Conservation (phyloP, 306 rosid genomes). For the Dryas drummondii region DNA sequence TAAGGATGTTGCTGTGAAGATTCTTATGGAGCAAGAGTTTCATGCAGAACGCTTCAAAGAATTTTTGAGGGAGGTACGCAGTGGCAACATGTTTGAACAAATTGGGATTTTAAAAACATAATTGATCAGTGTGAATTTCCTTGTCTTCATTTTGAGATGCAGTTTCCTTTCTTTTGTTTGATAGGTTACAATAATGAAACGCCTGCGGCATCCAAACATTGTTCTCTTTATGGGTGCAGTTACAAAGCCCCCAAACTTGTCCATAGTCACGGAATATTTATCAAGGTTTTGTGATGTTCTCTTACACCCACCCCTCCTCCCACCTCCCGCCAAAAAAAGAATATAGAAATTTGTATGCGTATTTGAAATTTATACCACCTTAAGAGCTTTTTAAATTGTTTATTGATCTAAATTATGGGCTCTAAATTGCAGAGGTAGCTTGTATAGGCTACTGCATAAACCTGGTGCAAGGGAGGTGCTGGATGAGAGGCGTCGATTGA, state of each 20-base stretch:
- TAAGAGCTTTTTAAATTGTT: slow-evolving; percentile 25
- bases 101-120: not conserved
- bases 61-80: slow-evolving; percentile 86
- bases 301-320: slow-evolving; percentile 7
- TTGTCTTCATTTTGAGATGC: slow-evolving; percentile 27
- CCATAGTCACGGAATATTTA: slow-evolving; percentile 96
- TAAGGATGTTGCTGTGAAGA: slow-evolving; percentile 98
- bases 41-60: slow-evolving; percentile 85
- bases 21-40: slow-evolving; percentile 96
- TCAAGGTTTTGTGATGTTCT: slow-evolving; percentile 61
- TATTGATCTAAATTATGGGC: slow-evolving; percentile 22
- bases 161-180: slow-evolving; percentile 32
- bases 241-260: slow-evolving; percentile 89
- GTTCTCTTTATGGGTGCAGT: slow-evolving; percentile 99
- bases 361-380: slow-evolving; percentile 10
- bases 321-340: not conserved
- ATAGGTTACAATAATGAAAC: slow-evolving; percentile 96
- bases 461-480: slow-evolving; percentile 73
- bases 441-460: slow-evolving; percentile 86
- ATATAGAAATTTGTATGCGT: not conserved
- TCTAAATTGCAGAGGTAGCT: slow-evolving; percentile 91
- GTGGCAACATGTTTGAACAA: slow-evolving; percentile 15
- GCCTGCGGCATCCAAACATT: slow-evolving; percentile 91
- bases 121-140: not conserved
- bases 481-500: slow-evolving; percentile 89